Evolutionary conservation across 805 yeast genomes (phyloP).

Genomic region (Huiozyma sinensis): DNA sequence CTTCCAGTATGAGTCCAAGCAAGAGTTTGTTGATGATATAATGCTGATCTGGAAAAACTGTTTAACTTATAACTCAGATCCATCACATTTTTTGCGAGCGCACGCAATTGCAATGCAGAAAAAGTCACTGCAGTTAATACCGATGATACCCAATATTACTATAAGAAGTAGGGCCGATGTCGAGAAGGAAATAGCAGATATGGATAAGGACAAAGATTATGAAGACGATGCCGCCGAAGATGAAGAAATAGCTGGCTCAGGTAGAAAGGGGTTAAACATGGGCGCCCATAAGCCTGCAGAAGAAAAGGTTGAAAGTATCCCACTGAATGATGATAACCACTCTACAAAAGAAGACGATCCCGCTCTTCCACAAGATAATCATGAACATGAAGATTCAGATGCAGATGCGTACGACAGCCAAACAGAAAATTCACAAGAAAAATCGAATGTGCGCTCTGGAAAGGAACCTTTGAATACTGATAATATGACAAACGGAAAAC

Average conservation of each 20-base stretch:
- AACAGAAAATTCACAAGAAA: constrained; percentile 13
- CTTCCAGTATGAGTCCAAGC: constrained; percentile 72
- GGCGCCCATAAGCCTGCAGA: constrained; percentile 25
- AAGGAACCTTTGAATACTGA: background rate
- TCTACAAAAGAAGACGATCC: background rate
- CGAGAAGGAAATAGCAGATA: constrained; percentile 49
- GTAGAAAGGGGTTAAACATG: constrained; percentile 28
- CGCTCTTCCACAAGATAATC: background rate
- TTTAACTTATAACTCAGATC: constrained; percentile 85
- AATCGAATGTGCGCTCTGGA: background rate
- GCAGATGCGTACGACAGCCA: constrained; percentile 9
- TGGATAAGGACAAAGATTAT: constrained; percentile 30
- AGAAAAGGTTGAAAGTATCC: constrained; percentile 6
- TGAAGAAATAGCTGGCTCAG: constrained; percentile 28
- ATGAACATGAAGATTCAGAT: constrained; percentile 21
- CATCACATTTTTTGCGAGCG: constrained; percentile 77
- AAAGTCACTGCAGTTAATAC: constrained; percentile 62
- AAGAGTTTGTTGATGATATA: constrained; percentile 88
- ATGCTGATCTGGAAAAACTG: constrained; percentile 96
- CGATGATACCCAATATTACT: constrained; percentile 81
- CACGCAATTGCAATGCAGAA: constrained; percentile 97
- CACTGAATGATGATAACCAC: background rate
- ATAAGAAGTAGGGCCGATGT: constrained; percentile 64
- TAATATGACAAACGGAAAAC: constrained; percentile 14
- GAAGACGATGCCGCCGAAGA: constrained; percentile 28